Evolutionary conservation across 108 stramenopile genomes (phyloP).

Genomic region (Bacterosira constricta): DNA sequence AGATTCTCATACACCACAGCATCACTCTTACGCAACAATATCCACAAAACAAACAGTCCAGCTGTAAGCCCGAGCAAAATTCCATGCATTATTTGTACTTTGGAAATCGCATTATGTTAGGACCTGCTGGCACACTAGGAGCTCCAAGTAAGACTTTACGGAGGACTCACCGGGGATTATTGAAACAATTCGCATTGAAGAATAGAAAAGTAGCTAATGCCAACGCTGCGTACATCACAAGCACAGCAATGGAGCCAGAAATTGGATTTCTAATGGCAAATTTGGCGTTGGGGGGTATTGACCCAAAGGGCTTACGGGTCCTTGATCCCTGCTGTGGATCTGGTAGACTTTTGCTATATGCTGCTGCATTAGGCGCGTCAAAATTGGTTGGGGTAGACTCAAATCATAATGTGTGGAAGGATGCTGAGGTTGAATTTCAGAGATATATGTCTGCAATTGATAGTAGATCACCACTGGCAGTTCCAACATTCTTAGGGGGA

Average conservation of each 20-base stretch:
- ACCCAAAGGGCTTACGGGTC: neutral
- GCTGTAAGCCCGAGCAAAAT: neutral
- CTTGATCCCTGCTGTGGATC: constrained; percentile 47
- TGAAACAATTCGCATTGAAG: constrained; percentile 41
- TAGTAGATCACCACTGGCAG: neutral
- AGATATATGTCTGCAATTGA: neutral
- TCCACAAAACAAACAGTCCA: neutral
- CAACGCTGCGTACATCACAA: neutral
- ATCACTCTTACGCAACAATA: neutral
- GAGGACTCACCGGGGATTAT: constrained; percentile 30
- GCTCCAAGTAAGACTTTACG: constrained; percentile 39
- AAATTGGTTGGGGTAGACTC: constrained; percentile 33
- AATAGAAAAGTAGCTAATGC: constrained; percentile 5
- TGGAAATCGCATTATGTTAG: constrained; percentile 19
- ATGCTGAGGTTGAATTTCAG: constrained; percentile 9
- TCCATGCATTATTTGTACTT: constrained; percentile 3
- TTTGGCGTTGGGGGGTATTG: constrained; percentile 23
- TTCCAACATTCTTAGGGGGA: constrained; percentile 23
- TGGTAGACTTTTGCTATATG: constrained; percentile 36
- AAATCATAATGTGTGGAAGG: constrained; percentile 20
- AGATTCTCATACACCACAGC: neutral
- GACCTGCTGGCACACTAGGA: constrained; percentile 31
- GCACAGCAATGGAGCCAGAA: constrained; percentile 50
- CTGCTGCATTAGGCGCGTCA: constrained; percentile 34
- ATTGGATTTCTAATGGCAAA: constrained; percentile 55